Evolutionary conservation across 495 filamentous ascomycete species (phyloP), one percentile per base, ranked within the genome.

Genomic region (Aspergillus biplanus): DNA sequence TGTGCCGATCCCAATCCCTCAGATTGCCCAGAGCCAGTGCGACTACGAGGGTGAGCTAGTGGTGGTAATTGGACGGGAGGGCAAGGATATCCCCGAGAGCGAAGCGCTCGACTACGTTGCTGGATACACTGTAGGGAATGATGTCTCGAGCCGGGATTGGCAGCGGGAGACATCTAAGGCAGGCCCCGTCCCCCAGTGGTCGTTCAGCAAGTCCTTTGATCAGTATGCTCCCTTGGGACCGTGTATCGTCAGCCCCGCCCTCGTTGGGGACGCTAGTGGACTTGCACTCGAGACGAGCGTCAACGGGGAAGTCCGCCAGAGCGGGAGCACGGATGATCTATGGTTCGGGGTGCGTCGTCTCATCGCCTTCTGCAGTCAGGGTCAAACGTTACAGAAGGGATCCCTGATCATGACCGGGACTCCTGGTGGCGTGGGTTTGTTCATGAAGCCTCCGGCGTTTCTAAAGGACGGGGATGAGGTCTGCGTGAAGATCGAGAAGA

Each of bases 1-100:
- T 27, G 27, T 13, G 13, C 16, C 18, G 16, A 33, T 53, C 3
- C 50, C 50, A 33, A 53, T 53, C 50, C 50, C 50, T 1, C n/a
- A 13, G n/a, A 12, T 53, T 27, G 50, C 50, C 18, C 50, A 53
- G 12, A 27, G 32, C 11, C 50, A 53, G 4, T 53, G 50, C 4
- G 89, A 91, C 68, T 92, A 90, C 63, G 89, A 91, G 70, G 88
- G 85, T 67, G 89, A 92, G 71, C 80, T 92, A 9, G 86, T 90
- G 5, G 79, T 80, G 37, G 66, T 91, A 3, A 90, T 91, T 65
- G 88, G 88, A n/a, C 87, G 84, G 72, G 67, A 78, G 32, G 86
- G 82, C 49, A 65, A 68, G 8, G 82, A 90, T 62, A 83, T 91
- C n/a, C 65, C 83, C 7, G 86, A 89, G 67, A 68, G 75, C 0